These are phyloP conservation scores for Knufia fluminis DNA, from an alignment of 2,329 filamentous ascomycete species.

Conservation along the genomic window DNA sequence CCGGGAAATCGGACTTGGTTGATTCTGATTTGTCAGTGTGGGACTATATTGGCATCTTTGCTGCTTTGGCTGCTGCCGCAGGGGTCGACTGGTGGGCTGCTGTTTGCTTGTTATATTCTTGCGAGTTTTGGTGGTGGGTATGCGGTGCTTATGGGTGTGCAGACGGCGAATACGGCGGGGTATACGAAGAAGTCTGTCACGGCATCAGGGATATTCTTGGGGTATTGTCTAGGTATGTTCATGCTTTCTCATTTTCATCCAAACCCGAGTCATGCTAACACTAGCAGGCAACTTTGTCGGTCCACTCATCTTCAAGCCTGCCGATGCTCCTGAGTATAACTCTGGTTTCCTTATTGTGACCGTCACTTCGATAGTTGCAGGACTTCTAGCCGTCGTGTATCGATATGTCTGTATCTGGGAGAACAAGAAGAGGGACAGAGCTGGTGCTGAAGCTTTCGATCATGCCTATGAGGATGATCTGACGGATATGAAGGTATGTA, in stretches of 20 bases:
- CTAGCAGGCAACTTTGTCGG: conserved; percentile 29
- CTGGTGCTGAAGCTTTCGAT: conserved; percentile 39
- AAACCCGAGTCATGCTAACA: conserved; percentile 17
- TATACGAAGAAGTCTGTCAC: conserved; percentile 22
- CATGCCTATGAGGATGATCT: conserved; percentile 46
- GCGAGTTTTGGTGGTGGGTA: conserved; percentile 39
- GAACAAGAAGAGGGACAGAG: conserved; percentile 13
- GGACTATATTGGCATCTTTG: conserved; percentile 35
- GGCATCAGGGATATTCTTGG: conserved; percentile 18
- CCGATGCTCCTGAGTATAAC: conserved; percentile 26
- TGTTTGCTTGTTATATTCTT: conserved; percentile 44
- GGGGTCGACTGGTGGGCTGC: conserved; percentile 33
- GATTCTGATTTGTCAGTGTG: conserved; percentile 32
- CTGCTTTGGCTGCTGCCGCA: conserved; percentile 39
- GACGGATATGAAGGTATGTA: conserved; percentile 33
- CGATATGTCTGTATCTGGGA: conserved; percentile 22
- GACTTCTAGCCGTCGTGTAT: conserved; percentile 24
- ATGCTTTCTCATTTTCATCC: conserved; percentile 35
- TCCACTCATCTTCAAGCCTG: conserved; percentile 27
- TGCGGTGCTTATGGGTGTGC: conserved; percentile 42
- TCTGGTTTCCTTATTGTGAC: conserved; percentile 28
- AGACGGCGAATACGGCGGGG: conserved; percentile 29
- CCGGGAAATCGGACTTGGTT: conserved; percentile 30
- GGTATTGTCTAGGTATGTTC: conserved; percentile 32
- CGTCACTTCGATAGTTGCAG: conserved; percentile 9